These are phyloP conservation scores for Cinnamomum micranthum DNA, from an alignment of 164 flowering plant species.

Conservation along the genomic window DNA sequence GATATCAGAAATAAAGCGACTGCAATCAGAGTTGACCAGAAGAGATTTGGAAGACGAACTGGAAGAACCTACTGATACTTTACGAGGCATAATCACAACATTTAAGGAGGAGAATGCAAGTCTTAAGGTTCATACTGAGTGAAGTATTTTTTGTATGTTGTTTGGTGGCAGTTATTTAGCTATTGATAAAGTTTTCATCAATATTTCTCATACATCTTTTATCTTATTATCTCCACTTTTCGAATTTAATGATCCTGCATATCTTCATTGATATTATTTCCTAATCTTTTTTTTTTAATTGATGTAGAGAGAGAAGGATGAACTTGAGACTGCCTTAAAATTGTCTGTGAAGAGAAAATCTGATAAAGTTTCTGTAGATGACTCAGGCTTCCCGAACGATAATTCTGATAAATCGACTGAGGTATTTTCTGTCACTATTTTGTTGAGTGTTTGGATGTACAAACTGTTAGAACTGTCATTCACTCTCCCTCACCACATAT, in stretches of 20 bases:
- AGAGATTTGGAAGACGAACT: constrained; percentile 33
- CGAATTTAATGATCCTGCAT: neutral
- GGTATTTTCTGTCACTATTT: constrained; percentile 25
- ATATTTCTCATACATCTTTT: neutral
- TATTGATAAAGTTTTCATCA: neutral
- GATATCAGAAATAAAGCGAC: constrained; percentile 45
- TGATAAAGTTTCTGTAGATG: constrained; percentile 18
- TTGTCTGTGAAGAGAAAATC: constrained; percentile 18
- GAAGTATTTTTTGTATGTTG: neutral
- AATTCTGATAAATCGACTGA: constrained; percentile 25
- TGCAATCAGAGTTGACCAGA: constrained; percentile 58
- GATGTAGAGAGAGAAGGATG: constrained; percentile 57
- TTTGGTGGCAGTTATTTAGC: neutral
- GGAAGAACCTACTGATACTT: constrained; percentile 30
- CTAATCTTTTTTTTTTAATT: neutral
- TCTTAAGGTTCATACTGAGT: constrained; percentile 57
- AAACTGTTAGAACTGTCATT: neutral
- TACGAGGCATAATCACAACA: constrained; percentile 42
- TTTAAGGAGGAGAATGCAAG: constrained; percentile 63
- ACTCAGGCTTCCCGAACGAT: constrained; percentile 19
- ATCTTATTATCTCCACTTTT: neutral
- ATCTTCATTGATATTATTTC: neutral
- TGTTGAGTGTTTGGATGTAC: neutral
- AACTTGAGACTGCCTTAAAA: constrained; percentile 48
- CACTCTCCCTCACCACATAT: too few relatives aligned